A percentile compares a stretch with the other conserved stretches of the same genome.
phyloP scores from a whole-genome alignment of 1,139 yeast genomes.

The Geotrichum cucujoidarum region DNA sequence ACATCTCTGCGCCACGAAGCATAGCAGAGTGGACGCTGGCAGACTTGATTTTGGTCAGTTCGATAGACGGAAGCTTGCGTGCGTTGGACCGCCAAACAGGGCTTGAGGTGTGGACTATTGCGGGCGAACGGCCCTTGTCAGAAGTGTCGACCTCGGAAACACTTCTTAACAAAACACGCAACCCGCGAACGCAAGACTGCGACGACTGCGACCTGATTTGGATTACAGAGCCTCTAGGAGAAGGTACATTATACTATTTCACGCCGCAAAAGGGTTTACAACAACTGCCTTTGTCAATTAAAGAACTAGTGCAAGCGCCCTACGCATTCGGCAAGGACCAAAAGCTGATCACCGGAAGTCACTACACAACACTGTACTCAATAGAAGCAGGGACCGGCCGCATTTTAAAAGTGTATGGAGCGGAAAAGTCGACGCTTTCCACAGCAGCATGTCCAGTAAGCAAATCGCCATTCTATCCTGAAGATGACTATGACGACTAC shows the following conservation, averaged over 20 bases:
- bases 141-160: slow-evolving; percentile 26
- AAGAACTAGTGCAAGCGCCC: slow-evolving; percentile 82
- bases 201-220: slow-evolving; percentile 44
- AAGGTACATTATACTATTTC: slow-evolving; percentile 82
- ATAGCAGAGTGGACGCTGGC: slow-evolving; percentile 56
- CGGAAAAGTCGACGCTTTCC: slow-evolving; percentile 25
- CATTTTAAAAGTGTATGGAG: slow-evolving; percentile 67
- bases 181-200: slow-evolving; percentile 2
- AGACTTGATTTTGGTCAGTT: slow-evolving; percentile 64
- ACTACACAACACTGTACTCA: slow-evolving; percentile 71
- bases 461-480: slow-evolving; percentile 19
- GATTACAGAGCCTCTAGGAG: slow-evolving; percentile 89
- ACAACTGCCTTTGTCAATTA: slow-evolving; percentile 75
- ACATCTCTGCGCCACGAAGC: slow-evolving; percentile 20
- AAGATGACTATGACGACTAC: slow-evolving; percentile 24
- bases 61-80: slow-evolving; percentile 83
- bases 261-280: slow-evolving; percentile 73
- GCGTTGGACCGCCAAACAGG: slow-evolving; percentile 80
- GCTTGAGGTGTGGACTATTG: slow-evolving; percentile 69
- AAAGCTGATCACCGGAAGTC: slow-evolving; percentile 81
- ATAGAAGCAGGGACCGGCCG: slow-evolving; percentile 74
- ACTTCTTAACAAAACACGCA: no score
- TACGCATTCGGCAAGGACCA: slow-evolving; percentile 64
- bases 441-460: slow-evolving; percentile 25
- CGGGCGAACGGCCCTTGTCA: slow-evolving; percentile 41